phyloP scores from a whole-genome alignment of 2,329 filamentous ascomycete species.

The Apiospora pterosperma region DNA sequence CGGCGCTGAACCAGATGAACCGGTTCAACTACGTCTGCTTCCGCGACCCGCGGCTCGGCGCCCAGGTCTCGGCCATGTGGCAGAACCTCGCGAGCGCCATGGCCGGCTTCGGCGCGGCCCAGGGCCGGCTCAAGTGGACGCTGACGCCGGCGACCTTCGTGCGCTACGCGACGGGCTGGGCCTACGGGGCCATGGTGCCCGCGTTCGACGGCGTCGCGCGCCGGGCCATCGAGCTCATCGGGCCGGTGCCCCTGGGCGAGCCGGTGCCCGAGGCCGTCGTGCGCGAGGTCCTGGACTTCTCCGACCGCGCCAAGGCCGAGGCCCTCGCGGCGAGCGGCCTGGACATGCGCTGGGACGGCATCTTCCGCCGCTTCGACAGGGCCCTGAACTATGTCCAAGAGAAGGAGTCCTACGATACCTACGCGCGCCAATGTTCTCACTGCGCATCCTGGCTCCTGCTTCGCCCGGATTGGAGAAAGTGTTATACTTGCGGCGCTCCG shows the following conservation, averaged over 20 bases:
- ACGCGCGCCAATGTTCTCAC: not conserved
- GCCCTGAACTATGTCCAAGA: not conserved
- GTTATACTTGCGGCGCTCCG: not conserved
- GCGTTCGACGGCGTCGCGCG: constrained; percentile 13
- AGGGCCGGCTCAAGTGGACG: constrained; percentile 11
- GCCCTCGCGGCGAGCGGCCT: not conserved
- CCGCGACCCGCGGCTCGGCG: constrained; percentile 15
- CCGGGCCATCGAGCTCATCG: constrained; percentile 10
- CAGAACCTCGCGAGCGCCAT: constrained; percentile 13
- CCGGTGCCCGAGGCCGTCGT: not conserved
- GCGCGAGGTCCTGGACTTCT: not conserved
- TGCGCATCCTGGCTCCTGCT: not conserved
- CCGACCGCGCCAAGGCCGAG: constrained; percentile 3
- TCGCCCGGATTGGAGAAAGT: not conserved
- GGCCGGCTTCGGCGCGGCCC: constrained; percentile 11
- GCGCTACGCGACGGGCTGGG: constrained; percentile 13
- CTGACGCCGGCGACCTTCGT: not conserved
- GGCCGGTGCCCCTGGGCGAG: constrained; percentile 4
- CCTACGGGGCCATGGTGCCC: constrained; percentile 14
- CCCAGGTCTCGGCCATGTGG: constrained; percentile 17
- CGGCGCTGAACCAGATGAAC: constrained; percentile 19
- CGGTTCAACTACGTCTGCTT: constrained; percentile 20
- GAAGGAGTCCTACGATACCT: not conserved
- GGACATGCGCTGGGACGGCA: not conserved
- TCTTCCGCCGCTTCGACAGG: not conserved